Conservation (phyloP, 345 rosid species). For the Geranium brycei region DNA sequence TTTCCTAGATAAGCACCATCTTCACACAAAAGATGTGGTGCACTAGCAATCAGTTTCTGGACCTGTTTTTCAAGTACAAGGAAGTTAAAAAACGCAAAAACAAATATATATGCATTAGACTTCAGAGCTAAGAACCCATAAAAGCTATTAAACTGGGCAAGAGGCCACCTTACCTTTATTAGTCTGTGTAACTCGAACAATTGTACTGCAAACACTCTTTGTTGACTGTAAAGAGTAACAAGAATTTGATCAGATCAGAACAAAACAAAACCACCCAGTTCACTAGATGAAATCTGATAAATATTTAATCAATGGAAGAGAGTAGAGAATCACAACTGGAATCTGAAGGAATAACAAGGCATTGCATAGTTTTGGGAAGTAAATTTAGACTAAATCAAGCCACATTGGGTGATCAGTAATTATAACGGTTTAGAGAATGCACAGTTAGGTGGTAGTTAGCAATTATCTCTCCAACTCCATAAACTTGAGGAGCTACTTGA, state of each 20-base stretch:
- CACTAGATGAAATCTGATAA: background rate
- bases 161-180: conserved; percentile 48
- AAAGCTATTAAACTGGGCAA: conserved; percentile 7
- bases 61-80: conserved; percentile 38
- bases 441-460: background rate
- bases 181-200: conserved; percentile 87
- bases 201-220: conserved; percentile 80
- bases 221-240: conserved; percentile 66
- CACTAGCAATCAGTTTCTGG: conserved; percentile 59
- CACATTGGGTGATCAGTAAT: background rate
- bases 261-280: conserved; percentile 5
- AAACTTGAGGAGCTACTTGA: too few relatives aligned
- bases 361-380: background rate
- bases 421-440: background rate
- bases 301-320: background rate
- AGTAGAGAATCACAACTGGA: background rate
- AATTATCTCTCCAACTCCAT: too few relatives aligned
- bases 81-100: background rate
- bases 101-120: conserved; percentile 1
- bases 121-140: background rate
- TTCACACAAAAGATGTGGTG: conserved; percentile 54
- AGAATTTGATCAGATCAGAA: conserved; percentile 21
- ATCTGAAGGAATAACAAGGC: background rate
- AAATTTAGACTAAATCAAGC: background rate
- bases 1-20: conserved; percentile 30